Conservation (phyloP, 2,329 filamentous ascomycete genomes). For the Fusarium musae region DNA sequence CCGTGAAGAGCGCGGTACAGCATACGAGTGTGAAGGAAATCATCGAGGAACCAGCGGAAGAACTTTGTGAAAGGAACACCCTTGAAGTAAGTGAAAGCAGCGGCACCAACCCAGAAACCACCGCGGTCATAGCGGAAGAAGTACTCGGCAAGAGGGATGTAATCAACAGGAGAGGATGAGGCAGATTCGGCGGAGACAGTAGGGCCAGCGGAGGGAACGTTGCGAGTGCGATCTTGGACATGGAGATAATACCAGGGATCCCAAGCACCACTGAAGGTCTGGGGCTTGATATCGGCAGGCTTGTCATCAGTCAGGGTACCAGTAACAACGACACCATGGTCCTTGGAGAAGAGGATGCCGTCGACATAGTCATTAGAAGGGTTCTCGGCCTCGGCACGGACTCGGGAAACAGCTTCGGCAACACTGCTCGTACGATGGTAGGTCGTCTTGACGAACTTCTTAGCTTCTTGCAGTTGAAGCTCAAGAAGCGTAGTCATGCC, state of each 20-base stretch:
- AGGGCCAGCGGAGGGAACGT: slow-evolving; percentile 34
- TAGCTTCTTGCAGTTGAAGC: slow-evolving; percentile 66
- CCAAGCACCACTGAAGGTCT: slow-evolving; percentile 67
- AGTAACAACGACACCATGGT: slow-evolving; percentile 68
- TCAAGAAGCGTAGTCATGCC: slow-evolving; percentile 74
- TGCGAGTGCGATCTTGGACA: slow-evolving; percentile 58
- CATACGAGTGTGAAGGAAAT: slow-evolving; percentile 79
- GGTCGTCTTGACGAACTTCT: slow-evolving; percentile 66
- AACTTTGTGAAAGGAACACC: slow-evolving; percentile 72
- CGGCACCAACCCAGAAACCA: slow-evolving; percentile 77
- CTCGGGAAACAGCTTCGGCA: slow-evolving; percentile 51
- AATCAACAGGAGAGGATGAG: slow-evolving; percentile 56
- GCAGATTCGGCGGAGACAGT: slow-evolving; percentile 24
- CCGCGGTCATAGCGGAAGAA: slow-evolving; percentile 82
- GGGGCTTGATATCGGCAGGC: slow-evolving; percentile 50
- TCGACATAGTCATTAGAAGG: slow-evolving; percentile 72
- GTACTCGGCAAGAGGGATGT: slow-evolving; percentile 76
- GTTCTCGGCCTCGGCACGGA: slow-evolving; percentile 56
- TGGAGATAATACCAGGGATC: slow-evolving; percentile 83
- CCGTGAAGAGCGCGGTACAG: slow-evolving; percentile 78
- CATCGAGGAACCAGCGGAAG: slow-evolving; percentile 76
- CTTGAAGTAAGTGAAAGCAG: slow-evolving; percentile 74
- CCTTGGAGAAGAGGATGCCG: slow-evolving; percentile 69
- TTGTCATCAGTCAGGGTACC: slow-evolving; percentile 65
- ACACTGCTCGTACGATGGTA: slow-evolving; percentile 62